Percentiles rank a stretch among this genome's conserved stretches.
phyloP scores from a whole-genome alignment of 2,329 filamentous ascomycete genomes.

The Pseudogymnoascus sp. region DNA sequence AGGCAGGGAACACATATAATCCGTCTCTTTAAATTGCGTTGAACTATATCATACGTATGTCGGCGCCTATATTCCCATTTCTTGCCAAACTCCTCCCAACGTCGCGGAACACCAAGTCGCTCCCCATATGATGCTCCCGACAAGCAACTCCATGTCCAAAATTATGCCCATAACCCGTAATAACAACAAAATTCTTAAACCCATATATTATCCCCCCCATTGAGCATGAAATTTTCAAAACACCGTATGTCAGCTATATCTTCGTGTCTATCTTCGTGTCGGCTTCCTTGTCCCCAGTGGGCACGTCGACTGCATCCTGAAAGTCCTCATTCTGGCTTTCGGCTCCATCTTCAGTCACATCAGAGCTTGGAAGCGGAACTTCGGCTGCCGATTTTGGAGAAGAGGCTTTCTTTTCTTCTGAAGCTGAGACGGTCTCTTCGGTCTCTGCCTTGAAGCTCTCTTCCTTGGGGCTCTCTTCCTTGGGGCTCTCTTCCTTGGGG shows the following conservation, averaged over 20 bases:
- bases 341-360: not conserved
- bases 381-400: not conserved
- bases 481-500: not conserved
- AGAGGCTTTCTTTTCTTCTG: not conserved
- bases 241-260: not conserved
- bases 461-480: not conserved
- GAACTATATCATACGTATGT: not conserved
- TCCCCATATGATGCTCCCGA: slow-evolving; percentile 2
- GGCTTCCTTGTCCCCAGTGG: not conserved
- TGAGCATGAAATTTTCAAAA: not conserved
- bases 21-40: not conserved
- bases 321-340: slow-evolving; percentile 2
- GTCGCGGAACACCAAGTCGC: not conserved
- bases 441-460: not conserved
- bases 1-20: not conserved
- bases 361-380: not conserved
- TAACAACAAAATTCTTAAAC: not conserved
- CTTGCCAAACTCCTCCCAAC: not conserved
- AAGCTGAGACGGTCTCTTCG: not conserved
- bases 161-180: not conserved
- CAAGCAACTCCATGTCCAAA: not conserved
- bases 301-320: not conserved
- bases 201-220: slow-evolving; percentile 1
- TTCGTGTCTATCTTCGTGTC: not conserved
- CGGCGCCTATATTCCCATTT: not conserved